Base-by-base conservation (phyloP, 2,329 filamentous ascomycete genomes). In the Cytospora schulzeri region DNA sequence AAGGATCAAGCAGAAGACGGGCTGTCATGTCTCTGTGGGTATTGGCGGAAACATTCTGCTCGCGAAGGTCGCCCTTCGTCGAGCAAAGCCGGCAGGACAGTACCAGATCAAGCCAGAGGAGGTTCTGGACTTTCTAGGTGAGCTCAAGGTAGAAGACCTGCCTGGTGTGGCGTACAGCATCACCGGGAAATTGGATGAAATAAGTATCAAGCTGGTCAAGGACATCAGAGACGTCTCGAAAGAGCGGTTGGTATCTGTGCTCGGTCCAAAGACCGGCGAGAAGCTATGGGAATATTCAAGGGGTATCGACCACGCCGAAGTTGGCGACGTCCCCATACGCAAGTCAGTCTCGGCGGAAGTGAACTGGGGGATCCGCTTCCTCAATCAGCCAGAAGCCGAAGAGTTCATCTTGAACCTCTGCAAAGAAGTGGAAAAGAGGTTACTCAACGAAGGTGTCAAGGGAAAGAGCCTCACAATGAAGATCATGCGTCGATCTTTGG, bases 331-430 rank as follows among this genome's bases (percentile, higher is more conserved):
- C 72, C 86, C 90, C 0, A 81, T 92, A 19, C 88, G 95, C 61
- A 99, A 98, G 73, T 98, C 94, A 0, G 92, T 99, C 0, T 98
- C 95, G 2, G 94, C 94, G 1, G 95, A 99, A 74, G 92, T 99
- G 67, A 99, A 95, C 71, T 99, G 95, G 95, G 95, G 96, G 3
- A 96, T 99, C 63, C 88, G 95, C 7, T 99, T 99, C 73, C 87
- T 95, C 69, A 96, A 85, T 66, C 92, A 97, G 72, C 84, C 86
- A n/a, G 94, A 99, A 76, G 93, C 93, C 0, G 94, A 98, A 65
- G 92, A 96, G 68, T 99, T 99, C 74, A 84, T 98, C 33, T 81
- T 87, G 67, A 95, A 91, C 69, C 80, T 99, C 0, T 95, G 91
- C 72, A 89, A 89, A 63, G 95, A 99, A 75, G 79, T 99, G 8